Conservation (phyloP, 129 eudicot genomes). For the Pseudognaphalium luteoalbum region DNA sequence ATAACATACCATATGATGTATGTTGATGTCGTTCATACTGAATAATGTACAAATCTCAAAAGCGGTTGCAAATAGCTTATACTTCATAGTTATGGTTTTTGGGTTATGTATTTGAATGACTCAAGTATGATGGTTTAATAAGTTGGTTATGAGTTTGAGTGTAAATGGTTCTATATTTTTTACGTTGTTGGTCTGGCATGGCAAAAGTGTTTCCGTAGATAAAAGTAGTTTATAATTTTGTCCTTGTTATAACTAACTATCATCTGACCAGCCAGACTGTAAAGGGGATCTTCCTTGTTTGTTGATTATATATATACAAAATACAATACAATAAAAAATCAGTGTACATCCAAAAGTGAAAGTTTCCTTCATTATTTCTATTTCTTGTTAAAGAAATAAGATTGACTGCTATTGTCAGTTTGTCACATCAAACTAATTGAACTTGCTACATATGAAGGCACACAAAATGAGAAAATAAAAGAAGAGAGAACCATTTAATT, state of each 20-base stretch:
- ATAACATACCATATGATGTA: neutral
- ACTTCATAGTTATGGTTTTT: neutral
- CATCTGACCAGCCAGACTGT: constrained; percentile 29
- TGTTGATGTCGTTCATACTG: neutral
- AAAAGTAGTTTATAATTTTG: neutral
- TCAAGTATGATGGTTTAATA: neutral
- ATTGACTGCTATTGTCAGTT: neutral
- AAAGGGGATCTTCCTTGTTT: constrained; percentile 21
- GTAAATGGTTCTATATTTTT: neutral
- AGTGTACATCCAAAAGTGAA: constrained; percentile 10
- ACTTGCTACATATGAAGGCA: neutral
- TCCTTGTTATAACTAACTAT: neutral
- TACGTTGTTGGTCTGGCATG: neutral
- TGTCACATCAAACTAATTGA: neutral
- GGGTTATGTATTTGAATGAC: neutral
- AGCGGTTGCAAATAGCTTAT: neutral
- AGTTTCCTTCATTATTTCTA: constrained; percentile 1
- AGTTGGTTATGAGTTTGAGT: neutral
- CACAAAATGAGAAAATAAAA: neutral
- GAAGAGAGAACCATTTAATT: neutral
- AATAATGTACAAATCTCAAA: neutral
- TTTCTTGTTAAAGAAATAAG: neutral
- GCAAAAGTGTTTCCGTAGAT: constrained; percentile 3
- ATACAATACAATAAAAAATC: neutral
- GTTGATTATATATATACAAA: neutral